Evolutionary conservation across 2,329 filamentous ascomycete genomes (phyloP), one percentile per base, ranked within the genome.

Genomic region (Sphaerulina vaccinii): DNA sequence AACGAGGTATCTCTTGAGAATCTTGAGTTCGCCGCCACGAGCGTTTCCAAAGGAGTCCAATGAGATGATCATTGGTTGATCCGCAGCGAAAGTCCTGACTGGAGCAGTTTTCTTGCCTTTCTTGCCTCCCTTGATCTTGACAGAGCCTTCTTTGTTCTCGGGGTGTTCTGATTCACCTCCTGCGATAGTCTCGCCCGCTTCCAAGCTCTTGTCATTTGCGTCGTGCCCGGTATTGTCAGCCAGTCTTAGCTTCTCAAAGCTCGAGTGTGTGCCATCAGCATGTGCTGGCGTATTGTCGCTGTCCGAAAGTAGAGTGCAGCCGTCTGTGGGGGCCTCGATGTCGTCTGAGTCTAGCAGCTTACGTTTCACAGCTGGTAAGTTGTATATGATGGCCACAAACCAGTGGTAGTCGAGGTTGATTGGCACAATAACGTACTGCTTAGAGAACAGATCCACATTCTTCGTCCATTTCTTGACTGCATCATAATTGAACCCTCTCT

Each of bases 311-410:
- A 35, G 23, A 15, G 39, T 23, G 15, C 37, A 19, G 15, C 23
- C 37, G 7, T 49, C 48, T 2, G 23, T 8, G 5, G 29, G 16
- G 10, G 36, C 41, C 2, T 46, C 55, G 7, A 51, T 45, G 10
- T 59, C 57, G 9, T 52, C 57, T 3, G 44, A 24, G 9, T 33
- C 45, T 3, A 50, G 29, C 19, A 54, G 33, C 36, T 51, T 57
- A 7, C 58, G 35, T 22, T 66, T 69, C 27, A 72, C 68, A 23
- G 62, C 59, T n/a, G 93, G 76, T 45, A 92, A 79, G 64, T 99
- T 96, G 79, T 90, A 96, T 46, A 99, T 92, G 50, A 99, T 92
- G 11, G 90, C 90, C 59, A 97, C 75, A 70, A 93, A 97, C 93
- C 95, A 99, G 70, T 99, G 93, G 1, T 62, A 52, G 22, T 83